Conservation (phyloP, 2,329 filamentous ascomycete genomes). For the Amesomyces nigricolor region DNA sequence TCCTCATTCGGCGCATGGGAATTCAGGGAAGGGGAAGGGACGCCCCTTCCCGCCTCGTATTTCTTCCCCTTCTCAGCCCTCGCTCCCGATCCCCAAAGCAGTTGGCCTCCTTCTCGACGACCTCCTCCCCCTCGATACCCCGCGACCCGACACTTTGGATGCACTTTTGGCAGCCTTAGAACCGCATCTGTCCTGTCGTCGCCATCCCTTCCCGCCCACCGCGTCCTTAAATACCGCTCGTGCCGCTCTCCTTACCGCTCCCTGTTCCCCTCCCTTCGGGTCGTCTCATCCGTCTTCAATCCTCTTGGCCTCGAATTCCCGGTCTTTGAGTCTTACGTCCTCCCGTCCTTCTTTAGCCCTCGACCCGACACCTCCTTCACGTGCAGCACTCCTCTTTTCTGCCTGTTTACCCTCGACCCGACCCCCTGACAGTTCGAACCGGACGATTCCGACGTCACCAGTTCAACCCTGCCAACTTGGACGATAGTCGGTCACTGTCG, state of each 20-base stretch:
- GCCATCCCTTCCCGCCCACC: slow-evolving; percentile 12
- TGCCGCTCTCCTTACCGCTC: not conserved
- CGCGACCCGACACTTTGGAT: not conserved
- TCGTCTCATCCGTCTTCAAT: not conserved
- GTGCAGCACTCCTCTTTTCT: not conserved
- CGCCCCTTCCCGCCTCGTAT: slow-evolving; percentile 28
- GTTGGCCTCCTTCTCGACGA: slow-evolving; percentile 9
- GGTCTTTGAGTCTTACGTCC: not conserved
- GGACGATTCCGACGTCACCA: not conserved
- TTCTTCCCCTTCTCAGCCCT: slow-evolving; percentile 22
- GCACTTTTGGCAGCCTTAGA: slow-evolving; percentile 9
- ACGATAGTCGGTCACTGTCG: not conserved
- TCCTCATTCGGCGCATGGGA: slow-evolving; percentile 24
- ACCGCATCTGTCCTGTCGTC: not conserved
- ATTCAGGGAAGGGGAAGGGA: slow-evolving; percentile 19
- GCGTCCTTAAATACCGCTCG: slow-evolving; percentile 2
- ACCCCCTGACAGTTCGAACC: not conserved
- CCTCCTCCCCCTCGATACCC: slow-evolving; percentile 7
- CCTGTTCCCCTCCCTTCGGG: not conserved
- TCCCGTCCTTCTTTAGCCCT: not conserved
- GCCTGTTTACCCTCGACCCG: not conserved
- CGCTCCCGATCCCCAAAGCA: not conserved
- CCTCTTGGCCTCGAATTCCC: not conserved
- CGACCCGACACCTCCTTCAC: not conserved
- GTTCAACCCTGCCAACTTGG: no score